phyloP scores from a whole-genome alignment of 768 basidiomycete species.

The Trametes elegans region DNA sequence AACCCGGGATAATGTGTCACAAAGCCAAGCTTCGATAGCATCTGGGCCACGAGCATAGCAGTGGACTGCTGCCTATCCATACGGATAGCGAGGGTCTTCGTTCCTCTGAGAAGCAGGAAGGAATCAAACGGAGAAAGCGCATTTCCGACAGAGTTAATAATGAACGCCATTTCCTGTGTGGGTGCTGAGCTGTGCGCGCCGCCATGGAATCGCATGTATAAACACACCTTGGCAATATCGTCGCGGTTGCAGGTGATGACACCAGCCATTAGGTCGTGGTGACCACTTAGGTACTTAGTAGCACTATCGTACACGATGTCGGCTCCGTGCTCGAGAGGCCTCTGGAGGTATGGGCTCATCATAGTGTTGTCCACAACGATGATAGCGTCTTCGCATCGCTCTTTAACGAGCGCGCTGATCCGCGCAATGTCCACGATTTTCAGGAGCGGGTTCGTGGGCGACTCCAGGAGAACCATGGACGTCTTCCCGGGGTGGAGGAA shows the following conservation, averaged over 20 bases:
- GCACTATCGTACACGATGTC: constrained; percentile 98
- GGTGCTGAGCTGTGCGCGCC: neutral
- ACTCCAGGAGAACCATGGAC: constrained; percentile 95
- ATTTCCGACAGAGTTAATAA: constrained; percentile 92
- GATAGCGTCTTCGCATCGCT: constrained; percentile 74
- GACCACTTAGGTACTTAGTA: constrained; percentile 96
- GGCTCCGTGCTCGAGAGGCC: constrained; percentile 93
- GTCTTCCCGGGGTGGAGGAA: constrained; percentile 72
- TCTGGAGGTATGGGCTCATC: constrained; percentile 98
- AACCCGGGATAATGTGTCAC: constrained; percentile 92
- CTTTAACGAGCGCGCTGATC: constrained; percentile 83
- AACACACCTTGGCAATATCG: constrained; percentile 76
- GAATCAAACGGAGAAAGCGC: constrained; percentile 94
- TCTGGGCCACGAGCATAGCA: constrained; percentile 79
- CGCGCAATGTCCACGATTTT: constrained; percentile 89
- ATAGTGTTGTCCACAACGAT: constrained; percentile 97
- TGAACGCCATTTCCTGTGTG: constrained; percentile 80
- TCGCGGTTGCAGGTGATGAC: constrained; percentile 90
- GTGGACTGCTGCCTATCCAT: constrained; percentile 93
- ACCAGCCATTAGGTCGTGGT: constrained; percentile 99
- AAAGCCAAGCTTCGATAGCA: constrained; percentile 84
- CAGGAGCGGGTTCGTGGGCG: constrained; percentile 94
- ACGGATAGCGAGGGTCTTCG: constrained; percentile 93
- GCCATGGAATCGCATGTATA: constrained; percentile 5
- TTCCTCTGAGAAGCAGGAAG: constrained; percentile 92